Evolutionary conservation across 345 rosid species (phyloP).

Genomic region (Dovyalis caffra): DNA sequence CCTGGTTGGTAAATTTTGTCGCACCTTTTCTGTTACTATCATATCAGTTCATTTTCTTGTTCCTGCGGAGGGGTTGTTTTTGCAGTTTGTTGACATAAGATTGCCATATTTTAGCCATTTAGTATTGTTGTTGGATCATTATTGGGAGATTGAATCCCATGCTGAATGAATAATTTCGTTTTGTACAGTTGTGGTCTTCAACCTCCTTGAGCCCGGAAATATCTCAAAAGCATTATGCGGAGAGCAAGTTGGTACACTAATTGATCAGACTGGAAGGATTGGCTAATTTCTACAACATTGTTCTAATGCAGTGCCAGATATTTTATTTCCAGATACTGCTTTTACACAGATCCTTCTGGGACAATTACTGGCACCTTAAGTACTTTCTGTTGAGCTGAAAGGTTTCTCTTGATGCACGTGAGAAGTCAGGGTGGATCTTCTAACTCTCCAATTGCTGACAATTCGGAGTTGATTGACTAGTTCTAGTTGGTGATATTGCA

Average conservation of each 20-base stretch:
- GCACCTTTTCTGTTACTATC: not conserved
- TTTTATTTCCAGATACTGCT: not conserved
- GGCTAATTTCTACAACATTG: not conserved
- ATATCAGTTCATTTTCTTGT: not conserved
- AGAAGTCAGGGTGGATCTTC: slow-evolving; percentile 2
- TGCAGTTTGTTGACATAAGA: not conserved
- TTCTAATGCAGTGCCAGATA: not conserved
- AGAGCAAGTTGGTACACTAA: slow-evolving; percentile 81
- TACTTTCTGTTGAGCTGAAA: not conserved
- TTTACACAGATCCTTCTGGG: not conserved
- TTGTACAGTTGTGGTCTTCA: slow-evolving; percentile 71
- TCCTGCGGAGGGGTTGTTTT: too few species aligned
- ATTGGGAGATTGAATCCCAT: not conserved
- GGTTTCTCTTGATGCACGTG: not conserved
- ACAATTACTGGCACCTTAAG: not conserved
- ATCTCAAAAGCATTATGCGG: slow-evolving; percentile 82
- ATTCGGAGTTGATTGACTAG: too few species aligned
- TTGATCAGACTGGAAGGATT: slow-evolving; percentile 37
- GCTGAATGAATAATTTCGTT: not conserved
- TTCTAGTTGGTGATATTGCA: not conserved
- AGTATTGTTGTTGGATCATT: not conserved
- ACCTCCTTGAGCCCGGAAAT: slow-evolving; percentile 80
- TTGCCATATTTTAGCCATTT: not conserved
- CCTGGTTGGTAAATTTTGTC: slow-evolving; percentile 51
- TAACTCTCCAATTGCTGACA: not conserved